These are phyloP conservation scores for Mucor ambiguus DNA, from an alignment of 371 early-diverging fungal genomes.

Conservation along the genomic window DNA sequence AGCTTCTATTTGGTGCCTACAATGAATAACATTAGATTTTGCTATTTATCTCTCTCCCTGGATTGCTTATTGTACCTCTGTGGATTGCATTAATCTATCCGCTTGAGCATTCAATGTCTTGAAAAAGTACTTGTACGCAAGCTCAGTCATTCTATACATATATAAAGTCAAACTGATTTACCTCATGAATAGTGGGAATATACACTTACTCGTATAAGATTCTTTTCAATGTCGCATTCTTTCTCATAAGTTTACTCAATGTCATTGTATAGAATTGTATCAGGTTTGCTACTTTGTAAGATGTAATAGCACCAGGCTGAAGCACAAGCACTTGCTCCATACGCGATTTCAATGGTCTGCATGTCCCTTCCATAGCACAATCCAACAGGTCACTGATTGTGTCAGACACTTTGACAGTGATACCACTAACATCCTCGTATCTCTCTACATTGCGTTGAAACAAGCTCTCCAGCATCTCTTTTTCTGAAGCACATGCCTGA, in stretches of 20 bases:
- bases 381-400: conserved; percentile 59
- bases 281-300: conserved; percentile 73
- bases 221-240: conserved; percentile 55
- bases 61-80: conserved; percentile 37
- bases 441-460: conserved; percentile 39
- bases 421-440: conserved; percentile 15
- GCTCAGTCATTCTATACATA: conserved; percentile 57
- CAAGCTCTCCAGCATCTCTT: conserved; percentile 84
- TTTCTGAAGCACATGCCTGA: conserved; percentile 86
- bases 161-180: neutral
- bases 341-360: conserved; percentile 77
- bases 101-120: conserved; percentile 69
- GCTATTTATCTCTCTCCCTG: neutral
- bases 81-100: conserved; percentile 60
- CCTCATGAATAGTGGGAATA: neutral
- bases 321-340: conserved; percentile 79
- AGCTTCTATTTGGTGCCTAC: conserved; percentile 62
- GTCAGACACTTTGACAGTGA: conserved; percentile 24
- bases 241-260: conserved; percentile 63
- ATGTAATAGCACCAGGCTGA: conserved; percentile 68
- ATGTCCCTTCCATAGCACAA: conserved; percentile 74
- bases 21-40: neutral
- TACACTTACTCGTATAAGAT: conserved; percentile 58
- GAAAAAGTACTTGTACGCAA: conserved; percentile 72
- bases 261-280: conserved; percentile 80